Conservation (phyloP, 2,329 filamentous ascomycete genomes). For the Colletotrichum sp. region DNA sequence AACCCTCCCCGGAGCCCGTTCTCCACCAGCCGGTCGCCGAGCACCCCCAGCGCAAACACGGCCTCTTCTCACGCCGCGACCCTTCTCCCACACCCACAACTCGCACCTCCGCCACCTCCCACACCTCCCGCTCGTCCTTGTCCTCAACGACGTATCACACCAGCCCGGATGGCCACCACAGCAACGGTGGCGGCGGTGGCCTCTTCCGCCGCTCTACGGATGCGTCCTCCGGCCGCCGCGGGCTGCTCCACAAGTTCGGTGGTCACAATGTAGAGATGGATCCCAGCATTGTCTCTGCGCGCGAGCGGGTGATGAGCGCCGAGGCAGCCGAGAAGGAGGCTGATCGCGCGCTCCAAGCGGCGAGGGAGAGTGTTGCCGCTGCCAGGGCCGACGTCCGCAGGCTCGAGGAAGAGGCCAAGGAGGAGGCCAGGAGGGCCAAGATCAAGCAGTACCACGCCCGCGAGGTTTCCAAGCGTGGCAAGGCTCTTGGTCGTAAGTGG, state of each 20-base stretch:
- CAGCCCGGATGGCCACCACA: constrained; percentile 20
- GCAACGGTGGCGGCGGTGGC: constrained; percentile 20
- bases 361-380: constrained; percentile 62
- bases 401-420: constrained; percentile 68
- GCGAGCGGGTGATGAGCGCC: constrained; percentile 65
- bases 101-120: constrained; percentile 26
- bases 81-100: constrained; percentile 26
- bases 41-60: constrained; percentile 27
- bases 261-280: constrained; percentile 56
- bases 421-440: constrained; percentile 68
- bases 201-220: constrained; percentile 31
- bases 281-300: constrained; percentile 64
- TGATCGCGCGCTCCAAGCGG: constrained; percentile 64
- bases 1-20: constrained; percentile 29
- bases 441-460: constrained; percentile 71
- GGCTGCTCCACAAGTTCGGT: constrained; percentile 49
- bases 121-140: constrained; percentile 20
- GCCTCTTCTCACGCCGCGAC: constrained; percentile 40
- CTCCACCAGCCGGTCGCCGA: constrained; percentile 31
- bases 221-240: constrained; percentile 32
- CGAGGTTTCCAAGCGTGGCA: constrained; percentile 70
- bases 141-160: constrained; percentile 24
- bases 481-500: constrained; percentile 70
- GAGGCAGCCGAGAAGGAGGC: constrained; percentile 69
- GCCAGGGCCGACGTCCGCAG: constrained; percentile 67